A percentile compares a stretch with the other conserved stretches of the same genome.
These are phyloP conservation scores for Lactarius hengduanensis DNA, from an alignment of 768 basidiomycete species.

Conservation along the genomic window DNA sequence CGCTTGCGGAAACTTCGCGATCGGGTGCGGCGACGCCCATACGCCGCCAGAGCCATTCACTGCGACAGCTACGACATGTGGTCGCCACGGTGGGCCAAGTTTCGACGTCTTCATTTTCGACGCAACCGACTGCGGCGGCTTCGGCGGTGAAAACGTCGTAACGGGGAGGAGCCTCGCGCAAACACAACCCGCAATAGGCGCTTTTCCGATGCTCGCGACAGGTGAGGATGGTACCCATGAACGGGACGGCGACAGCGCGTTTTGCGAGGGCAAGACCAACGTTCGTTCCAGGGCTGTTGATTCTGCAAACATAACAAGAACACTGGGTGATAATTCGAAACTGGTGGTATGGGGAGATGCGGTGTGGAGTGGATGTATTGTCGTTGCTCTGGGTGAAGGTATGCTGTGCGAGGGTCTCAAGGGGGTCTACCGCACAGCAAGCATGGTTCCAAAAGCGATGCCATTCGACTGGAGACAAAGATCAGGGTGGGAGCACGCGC, in stretches of 20 bases:
- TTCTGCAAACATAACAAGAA: conserved; percentile 66
- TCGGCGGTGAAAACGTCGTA: conserved; percentile 34
- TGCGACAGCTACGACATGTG: conserved; percentile 66
- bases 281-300: conserved; percentile 55
- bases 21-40: conserved; percentile 50
- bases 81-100: conserved; percentile 63
- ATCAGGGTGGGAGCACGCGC: conserved; percentile 29
- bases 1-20: conserved; percentile 56
- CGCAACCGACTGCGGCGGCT: conserved; percentile 43
- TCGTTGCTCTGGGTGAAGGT: conserved; percentile 42
- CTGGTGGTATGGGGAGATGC: conserved; percentile 53
- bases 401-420: conserved; percentile 51
- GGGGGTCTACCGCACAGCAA: conserved; percentile 58
- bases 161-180: conserved; percentile 55
- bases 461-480: conserved; percentile 51
- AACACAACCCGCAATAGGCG: conserved; percentile 65
- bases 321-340: conserved; percentile 55
- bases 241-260: conserved; percentile 42
- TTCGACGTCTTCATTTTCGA: conserved; percentile 73
- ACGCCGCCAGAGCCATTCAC: conserved; percentile 63
- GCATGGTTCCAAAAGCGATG: conserved; percentile 74
- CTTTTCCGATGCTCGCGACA: conserved; percentile 66
- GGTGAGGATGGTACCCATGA: conserved; percentile 47
- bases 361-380: conserved; percentile 30
- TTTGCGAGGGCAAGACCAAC: conserved; percentile 54